Conservation (phyloP, 306 rosid species). For the Geum urbanum region DNA sequence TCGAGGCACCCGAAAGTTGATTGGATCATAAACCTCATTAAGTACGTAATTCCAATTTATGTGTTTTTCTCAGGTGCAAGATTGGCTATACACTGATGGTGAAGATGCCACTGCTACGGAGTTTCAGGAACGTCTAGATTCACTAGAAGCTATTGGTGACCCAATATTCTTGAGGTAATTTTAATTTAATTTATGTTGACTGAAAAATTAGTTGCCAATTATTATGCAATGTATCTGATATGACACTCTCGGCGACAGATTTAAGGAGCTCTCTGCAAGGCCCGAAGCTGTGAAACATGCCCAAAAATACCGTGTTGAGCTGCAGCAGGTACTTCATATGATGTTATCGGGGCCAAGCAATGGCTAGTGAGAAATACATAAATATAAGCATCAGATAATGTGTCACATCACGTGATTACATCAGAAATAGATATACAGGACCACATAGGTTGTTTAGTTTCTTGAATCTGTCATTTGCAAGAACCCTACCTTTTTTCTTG, state of each 20-base stretch:
- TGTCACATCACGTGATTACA: neutral
- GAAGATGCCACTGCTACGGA: slow-evolving; percentile 92
- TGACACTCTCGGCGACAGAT: slow-evolving; percentile 44
- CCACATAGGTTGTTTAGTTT: neutral
- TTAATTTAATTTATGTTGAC: slow-evolving; percentile 9
- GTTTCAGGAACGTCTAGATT: slow-evolving; percentile 69
- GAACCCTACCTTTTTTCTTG: neutral
- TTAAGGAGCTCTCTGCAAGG: slow-evolving; percentile 81
- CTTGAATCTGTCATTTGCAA: neutral
- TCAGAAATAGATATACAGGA: neutral
- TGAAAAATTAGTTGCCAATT: slow-evolving; percentile 2
- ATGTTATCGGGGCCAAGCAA: neutral
- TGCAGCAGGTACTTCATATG: slow-evolving; percentile 57
- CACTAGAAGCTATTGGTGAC: slow-evolving; percentile 72
- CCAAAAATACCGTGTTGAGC: slow-evolving; percentile 56
- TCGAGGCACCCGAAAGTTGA: slow-evolving; percentile 14
- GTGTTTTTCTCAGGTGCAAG: slow-evolving; percentile 67
- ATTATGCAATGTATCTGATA: slow-evolving; percentile 26
- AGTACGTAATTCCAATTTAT: slow-evolving; percentile 22
- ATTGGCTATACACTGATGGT: slow-evolving; percentile 93
- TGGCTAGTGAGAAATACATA: neutral
- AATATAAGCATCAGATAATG: neutral
- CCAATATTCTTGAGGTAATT: slow-evolving; percentile 81
- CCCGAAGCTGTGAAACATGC: slow-evolving; percentile 68
- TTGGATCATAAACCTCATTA: neutral